Evolutionary conservation across 1,284 basidiomycete genomes (phyloP).

Genomic region (Boletus mariae): DNA sequence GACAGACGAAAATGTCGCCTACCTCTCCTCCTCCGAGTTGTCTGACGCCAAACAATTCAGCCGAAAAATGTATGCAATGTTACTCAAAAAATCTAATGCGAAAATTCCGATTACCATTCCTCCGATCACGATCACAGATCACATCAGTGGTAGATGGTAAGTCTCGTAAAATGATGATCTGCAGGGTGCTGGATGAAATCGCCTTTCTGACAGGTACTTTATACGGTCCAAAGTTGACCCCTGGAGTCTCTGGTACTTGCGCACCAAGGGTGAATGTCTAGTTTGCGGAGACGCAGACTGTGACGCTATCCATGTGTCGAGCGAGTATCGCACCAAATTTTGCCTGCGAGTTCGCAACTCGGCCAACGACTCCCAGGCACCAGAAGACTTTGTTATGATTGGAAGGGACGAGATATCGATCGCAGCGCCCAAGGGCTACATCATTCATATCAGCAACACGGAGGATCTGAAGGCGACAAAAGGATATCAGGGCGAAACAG

Average conservation of each 20-base stretch:
- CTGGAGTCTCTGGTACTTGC: neutral
- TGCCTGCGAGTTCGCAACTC: neutral
- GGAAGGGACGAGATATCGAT: neutral
- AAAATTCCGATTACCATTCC: neutral
- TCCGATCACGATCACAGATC: slow-evolving; percentile 1
- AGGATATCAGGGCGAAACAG: neutral
- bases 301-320: neutral
- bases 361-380: neutral
- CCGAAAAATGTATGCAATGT: neutral
- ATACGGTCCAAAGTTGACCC: neutral
- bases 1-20: too few species aligned
- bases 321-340: neutral
- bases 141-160: slow-evolving; percentile 9
- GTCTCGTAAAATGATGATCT: too few species aligned
- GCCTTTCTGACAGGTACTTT: too few species aligned
- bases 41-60: neutral
- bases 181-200: too few species aligned
- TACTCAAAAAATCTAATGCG: neutral
- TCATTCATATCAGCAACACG: neutral
- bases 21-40: too few species aligned
- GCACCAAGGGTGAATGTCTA: neutral
- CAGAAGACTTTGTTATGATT: neutral
- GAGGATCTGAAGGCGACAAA: neutral
- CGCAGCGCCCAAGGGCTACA: neutral
- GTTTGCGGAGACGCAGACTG: neutral